Evolutionary conservation across 176 grass and related monocot genomes (phyloP), one percentile per base, ranked within the genome.

Genomic region (Leersia perrieri): DNA sequence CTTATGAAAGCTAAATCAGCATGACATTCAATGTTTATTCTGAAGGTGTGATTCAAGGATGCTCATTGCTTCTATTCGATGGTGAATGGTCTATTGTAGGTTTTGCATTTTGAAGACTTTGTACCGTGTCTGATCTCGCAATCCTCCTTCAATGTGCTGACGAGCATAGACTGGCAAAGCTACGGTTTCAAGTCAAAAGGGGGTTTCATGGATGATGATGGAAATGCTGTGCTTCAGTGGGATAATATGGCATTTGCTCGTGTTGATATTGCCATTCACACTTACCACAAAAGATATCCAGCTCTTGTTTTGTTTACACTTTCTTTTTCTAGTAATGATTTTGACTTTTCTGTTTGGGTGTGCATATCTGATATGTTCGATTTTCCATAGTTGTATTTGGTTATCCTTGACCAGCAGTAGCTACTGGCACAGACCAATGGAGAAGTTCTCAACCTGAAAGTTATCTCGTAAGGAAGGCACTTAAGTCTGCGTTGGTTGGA

Each of bases 161-260:
- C 68, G 72, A 91, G 64, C 77, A 79, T 84, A 62, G 63, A 94
- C 41, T 91, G 86, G 92, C 83, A 89, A 84, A 94, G 58, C 51
- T 87, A 91, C 33, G 92, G 92, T 72, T 84, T 89, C 69, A 94
- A 83, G 77, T 74, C 91, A 75, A 94, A 84, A 68, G 80, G 79
- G 28, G 84, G 66, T 69, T 79, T 80, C 38, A 57, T 91, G 63
- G 89, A 89, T 72, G 83, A 49, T 42, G 83, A 87, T 75, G 86
- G 86, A 70, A 84, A 87, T 81, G 76, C 60, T 41, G 76, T 87
- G 57, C 89, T 94, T 78, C 80, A 94, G 78, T 94, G 92, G 92
- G 92, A 89, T 68, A 83, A 75, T 28, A 83, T 87, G 80, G 20
- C 72, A 83, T 84, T 91, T 89, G 86, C 86, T 74, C 83, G 77